Evolutionary conservation across 345 rosid species (phyloP).

Genomic region (Cardiospermum halicacabum): DNA sequence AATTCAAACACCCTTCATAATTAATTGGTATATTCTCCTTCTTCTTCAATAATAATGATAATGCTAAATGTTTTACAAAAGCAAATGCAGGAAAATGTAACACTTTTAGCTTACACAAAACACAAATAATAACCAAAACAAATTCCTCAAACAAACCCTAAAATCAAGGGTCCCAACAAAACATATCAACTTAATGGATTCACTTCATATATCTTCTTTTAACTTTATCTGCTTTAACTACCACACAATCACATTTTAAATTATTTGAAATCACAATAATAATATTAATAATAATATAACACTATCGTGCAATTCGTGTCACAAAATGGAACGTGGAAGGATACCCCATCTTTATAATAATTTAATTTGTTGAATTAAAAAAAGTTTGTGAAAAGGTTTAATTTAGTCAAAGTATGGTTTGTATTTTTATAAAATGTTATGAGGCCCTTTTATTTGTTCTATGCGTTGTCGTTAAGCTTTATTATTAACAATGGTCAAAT

Average conservation of each 20-base stretch:
- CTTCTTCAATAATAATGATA: too few relatives aligned
- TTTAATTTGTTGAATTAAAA: not conserved
- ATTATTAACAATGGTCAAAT: not conserved
- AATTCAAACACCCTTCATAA: not conserved
- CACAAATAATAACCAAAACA: too few relatives aligned
- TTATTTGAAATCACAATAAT: slow-evolving; percentile 4
- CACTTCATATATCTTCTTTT: slow-evolving; percentile 5
- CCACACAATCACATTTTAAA: slow-evolving; percentile 11
- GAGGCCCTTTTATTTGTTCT: slow-evolving; percentile 6
- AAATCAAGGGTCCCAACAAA: not conserved
- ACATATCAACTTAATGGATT: slow-evolving; percentile 15
- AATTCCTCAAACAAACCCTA: not conserved
- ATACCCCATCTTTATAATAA: not conserved
- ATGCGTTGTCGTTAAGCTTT: slow-evolving; percentile 16
- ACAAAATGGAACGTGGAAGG: not conserved
- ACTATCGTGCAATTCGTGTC: slow-evolving; percentile 1
- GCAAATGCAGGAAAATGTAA: too few relatives aligned
- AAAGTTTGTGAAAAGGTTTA: not conserved
- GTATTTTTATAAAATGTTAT: not conserved
- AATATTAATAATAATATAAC: not conserved
- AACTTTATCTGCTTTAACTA: slow-evolving; percentile 16
- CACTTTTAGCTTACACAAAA: too few relatives aligned
- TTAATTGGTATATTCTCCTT: not conserved
- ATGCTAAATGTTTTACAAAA: too few relatives aligned
- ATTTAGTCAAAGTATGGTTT: slow-evolving; percentile 2